Evolutionary conservation across 2,329 filamentous ascomycete species (phyloP).

Genomic region (Neonectria hederae): DNA sequence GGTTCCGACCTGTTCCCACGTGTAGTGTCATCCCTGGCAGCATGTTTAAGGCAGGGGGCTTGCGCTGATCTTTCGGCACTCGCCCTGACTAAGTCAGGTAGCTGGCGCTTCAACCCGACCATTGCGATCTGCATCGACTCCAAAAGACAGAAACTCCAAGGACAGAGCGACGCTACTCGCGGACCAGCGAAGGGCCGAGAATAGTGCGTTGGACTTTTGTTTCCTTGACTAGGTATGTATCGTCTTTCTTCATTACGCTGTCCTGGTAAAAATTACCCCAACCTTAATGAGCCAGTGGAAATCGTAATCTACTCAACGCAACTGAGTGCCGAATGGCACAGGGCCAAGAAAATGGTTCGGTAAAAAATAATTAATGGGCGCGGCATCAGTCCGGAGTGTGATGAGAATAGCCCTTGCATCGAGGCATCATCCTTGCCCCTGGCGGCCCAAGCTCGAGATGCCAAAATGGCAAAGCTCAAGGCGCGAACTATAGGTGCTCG

Average conservation of each 20-base stretch:
- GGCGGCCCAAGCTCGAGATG: constrained; percentile 7
- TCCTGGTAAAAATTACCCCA: not conserved
- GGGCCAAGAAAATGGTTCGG: constrained; percentile 4
- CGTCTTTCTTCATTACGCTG: not conserved
- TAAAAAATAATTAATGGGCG: constrained; percentile 2
- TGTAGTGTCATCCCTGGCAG: constrained; percentile 21
- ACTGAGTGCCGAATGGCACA: constrained; percentile 10
- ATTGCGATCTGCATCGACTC: constrained; percentile 14
- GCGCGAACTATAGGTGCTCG: constrained; percentile 8
- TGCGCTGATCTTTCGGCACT: constrained; percentile 24
- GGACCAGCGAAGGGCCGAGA: constrained; percentile 17
- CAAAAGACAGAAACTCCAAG: constrained; percentile 16
- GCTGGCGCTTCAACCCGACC: constrained; percentile 9
- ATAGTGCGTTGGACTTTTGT: constrained; percentile 10
- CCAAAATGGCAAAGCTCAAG: not conserved
- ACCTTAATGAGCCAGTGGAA: constrained; percentile 1
- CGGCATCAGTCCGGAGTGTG: constrained; percentile 14
- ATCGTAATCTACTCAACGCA: constrained; percentile 6
- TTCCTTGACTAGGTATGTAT: constrained; percentile 5
- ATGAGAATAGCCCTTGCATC: constrained; percentile 10
- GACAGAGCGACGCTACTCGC: constrained; percentile 17
- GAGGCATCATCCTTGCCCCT: constrained; percentile 18
- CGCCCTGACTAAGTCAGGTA: constrained; percentile 7
- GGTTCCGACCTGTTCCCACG: constrained; percentile 22
- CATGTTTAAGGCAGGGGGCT: constrained; percentile 12